A percentile compares a stretch with the other conserved stretches of the same genome.
Conservation (phyloP, 1,284 basidiomycete genomes). For the Ganoderma multipileum region DNA sequence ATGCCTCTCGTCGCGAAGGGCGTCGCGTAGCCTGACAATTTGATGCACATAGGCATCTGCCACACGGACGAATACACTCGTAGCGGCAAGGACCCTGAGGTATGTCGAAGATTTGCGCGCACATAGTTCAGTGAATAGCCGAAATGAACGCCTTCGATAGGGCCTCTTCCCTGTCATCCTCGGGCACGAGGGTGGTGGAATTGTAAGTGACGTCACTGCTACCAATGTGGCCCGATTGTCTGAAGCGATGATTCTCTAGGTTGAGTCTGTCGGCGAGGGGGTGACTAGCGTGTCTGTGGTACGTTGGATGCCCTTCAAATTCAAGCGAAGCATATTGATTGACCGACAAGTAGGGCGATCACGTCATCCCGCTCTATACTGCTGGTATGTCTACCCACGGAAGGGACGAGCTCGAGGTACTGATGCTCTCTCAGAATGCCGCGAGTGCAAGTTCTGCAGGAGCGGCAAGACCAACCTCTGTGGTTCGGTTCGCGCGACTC, state of each 20-base stretch:
- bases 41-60: slow-evolving; percentile 77
- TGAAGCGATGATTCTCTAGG: slow-evolving; percentile 50
- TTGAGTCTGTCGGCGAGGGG: slow-evolving; percentile 94
- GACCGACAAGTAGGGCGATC: slow-evolving; percentile 69
- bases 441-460: slow-evolving; percentile 98
- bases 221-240: neutral
- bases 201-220: slow-evolving; percentile 55
- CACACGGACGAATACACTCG: slow-evolving; percentile 99
- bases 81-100: slow-evolving; percentile 96
- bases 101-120: slow-evolving; percentile 36
- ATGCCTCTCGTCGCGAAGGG: neutral
- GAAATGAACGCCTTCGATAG: slow-evolving; percentile 44
- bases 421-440: slow-evolving; percentile 69
- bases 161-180: slow-evolving; percentile 96
- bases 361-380: slow-evolving; percentile 94
- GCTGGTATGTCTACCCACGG: slow-evolving; percentile 61
- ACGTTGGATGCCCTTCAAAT: slow-evolving; percentile 23
- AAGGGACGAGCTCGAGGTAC: slow-evolving; percentile 11
- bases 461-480: slow-evolving; percentile 99
- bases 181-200: slow-evolving; percentile 89
- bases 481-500: slow-evolving; percentile 89
- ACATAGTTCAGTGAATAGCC: slow-evolving; percentile 22
- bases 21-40: neutral
- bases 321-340: too few relatives aligned
- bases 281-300: slow-evolving; percentile 86